These are phyloP conservation scores for Boletus rubropictus DNA, from an alignment of 768 basidiomycete genomes.

Conservation along the genomic window DNA sequence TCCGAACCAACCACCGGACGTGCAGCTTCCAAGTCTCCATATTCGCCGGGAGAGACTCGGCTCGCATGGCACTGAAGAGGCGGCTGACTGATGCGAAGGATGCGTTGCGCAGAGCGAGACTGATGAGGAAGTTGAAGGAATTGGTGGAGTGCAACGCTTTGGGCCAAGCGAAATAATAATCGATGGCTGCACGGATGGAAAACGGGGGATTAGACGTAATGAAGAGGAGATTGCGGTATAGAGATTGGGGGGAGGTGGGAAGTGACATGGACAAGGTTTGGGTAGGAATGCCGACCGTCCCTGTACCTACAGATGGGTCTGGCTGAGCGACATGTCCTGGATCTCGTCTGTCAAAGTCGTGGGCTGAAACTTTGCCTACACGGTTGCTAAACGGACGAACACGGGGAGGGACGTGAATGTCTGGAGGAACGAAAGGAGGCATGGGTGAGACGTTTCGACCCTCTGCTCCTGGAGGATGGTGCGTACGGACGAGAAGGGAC, in stretches of 20 bases:
- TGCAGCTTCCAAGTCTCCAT: constrained; percentile 52
- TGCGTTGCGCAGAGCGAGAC: constrained; percentile 46
- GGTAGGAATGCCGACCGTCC: constrained; percentile 1
- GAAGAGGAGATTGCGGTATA: constrained; percentile 32
- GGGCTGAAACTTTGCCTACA: constrained; percentile 4
- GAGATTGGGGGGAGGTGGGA: constrained; percentile 28
- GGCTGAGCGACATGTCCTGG: constrained; percentile 15
- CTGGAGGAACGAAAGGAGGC: not conserved
- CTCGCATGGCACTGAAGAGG: constrained; percentile 46
- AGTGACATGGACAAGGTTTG: constrained; percentile 17
- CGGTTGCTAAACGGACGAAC: not conserved
- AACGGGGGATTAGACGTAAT: constrained; percentile 18
- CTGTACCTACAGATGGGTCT: constrained; percentile 6
- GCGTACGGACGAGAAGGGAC: not conserved
- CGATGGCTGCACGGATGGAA: constrained; percentile 11
- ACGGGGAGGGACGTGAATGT: not conserved
- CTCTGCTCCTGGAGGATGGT: not conserved
- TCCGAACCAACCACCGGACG: constrained; percentile 51
- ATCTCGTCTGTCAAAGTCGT: constrained; percentile 25
- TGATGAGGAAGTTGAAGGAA: constrained; percentile 42
- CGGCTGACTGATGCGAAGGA: constrained; percentile 41
- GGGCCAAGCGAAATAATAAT: constrained; percentile 28
- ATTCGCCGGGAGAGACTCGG: constrained; percentile 38
- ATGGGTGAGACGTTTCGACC: too few species aligned
- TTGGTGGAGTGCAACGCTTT: constrained; percentile 31